These are phyloP conservation scores for Adansonia digitata DNA, from an alignment of 345 rosid species.

Conservation along the genomic window DNA sequence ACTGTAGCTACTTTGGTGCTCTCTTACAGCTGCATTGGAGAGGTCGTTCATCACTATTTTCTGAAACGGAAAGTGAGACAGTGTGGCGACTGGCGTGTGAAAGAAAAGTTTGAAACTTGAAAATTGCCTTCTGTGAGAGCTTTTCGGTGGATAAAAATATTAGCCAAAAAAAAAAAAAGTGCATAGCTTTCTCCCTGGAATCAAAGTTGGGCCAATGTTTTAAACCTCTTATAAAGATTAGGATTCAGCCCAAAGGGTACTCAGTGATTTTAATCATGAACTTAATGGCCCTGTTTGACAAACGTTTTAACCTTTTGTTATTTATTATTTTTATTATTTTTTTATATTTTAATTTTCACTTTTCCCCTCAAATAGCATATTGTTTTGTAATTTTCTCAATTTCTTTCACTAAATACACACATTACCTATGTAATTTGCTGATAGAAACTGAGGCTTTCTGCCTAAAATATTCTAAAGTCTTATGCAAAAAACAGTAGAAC, in stretches of 20 bases:
- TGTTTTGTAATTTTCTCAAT: too few species aligned
- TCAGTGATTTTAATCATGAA: too few species aligned
- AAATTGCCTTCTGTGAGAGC: too few species aligned
- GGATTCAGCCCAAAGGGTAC: not conserved
- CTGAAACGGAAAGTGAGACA: not conserved
- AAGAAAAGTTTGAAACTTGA: not conserved
- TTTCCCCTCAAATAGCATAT: too few species aligned
- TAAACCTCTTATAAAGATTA: not conserved
- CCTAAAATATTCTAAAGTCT: not conserved
- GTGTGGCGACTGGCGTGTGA: not conserved
- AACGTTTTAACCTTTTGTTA: too few species aligned
- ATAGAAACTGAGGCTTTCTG: not conserved
- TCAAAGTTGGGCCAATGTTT: not conserved
- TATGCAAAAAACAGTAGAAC: not conserved
- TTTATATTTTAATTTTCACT: too few species aligned
- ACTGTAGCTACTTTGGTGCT: conserved; percentile 20
- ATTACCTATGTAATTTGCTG: not conserved
- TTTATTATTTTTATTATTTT: too few species aligned
- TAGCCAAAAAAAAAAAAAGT: not conserved
- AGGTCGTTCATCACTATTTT: conserved; percentile 49
- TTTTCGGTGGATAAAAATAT: not conserved
- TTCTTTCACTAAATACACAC: not conserved
- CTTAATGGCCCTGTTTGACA: not conserved
- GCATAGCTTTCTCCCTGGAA: not conserved
- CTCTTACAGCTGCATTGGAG: conserved; percentile 31